phyloP scores from a whole-genome alignment of 441 rosid genomes.

The Biscutella auriculata region DNA sequence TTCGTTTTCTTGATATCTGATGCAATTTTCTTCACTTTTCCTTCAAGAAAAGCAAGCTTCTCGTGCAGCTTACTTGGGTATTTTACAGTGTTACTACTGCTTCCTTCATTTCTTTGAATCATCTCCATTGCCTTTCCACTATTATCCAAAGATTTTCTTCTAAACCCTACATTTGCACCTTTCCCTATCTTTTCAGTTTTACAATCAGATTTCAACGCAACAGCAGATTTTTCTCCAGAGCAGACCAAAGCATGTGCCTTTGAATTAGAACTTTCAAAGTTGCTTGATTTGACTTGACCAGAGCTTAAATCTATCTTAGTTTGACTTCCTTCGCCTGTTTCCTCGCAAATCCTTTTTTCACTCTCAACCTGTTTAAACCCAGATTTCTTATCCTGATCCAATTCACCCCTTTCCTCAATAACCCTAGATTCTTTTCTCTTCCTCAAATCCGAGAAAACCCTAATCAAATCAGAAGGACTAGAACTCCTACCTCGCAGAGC shows the following conservation, averaged over 20 bases:
- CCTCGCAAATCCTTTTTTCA: no score
- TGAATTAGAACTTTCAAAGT: background rate
- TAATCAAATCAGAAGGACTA: conserved; percentile 69
- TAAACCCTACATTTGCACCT: background rate
- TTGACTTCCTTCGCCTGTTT: no score
- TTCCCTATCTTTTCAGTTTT: conserved; percentile 18
- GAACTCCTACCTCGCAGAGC: conserved; percentile 78
- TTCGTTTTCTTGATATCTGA: conserved; percentile 86
- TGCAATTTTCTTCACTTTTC: conserved; percentile 88
- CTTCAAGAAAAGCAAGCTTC: conserved; percentile 89
- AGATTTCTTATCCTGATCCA: no score
- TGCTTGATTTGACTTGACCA: no score
- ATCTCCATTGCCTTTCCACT: conserved; percentile 28
- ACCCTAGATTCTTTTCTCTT: conserved; percentile 19
- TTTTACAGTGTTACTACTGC: conserved; percentile 19
- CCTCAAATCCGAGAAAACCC: conserved; percentile 47
- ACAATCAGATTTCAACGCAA: conserved; percentile 20
- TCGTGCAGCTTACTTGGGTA: conserved; percentile 73
- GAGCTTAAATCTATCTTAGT: no score
- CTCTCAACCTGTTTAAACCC: no score
- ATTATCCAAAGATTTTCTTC: conserved; percentile 23
- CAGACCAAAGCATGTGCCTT: conserved; percentile 13
- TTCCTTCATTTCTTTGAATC: conserved; percentile 24
- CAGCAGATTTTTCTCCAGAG: conserved; percentile 16
- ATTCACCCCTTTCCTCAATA: no score